Evolutionary conservation across 352 stramenopile genomes (phyloP).

Genomic region (Pythium oligandrum): DNA sequence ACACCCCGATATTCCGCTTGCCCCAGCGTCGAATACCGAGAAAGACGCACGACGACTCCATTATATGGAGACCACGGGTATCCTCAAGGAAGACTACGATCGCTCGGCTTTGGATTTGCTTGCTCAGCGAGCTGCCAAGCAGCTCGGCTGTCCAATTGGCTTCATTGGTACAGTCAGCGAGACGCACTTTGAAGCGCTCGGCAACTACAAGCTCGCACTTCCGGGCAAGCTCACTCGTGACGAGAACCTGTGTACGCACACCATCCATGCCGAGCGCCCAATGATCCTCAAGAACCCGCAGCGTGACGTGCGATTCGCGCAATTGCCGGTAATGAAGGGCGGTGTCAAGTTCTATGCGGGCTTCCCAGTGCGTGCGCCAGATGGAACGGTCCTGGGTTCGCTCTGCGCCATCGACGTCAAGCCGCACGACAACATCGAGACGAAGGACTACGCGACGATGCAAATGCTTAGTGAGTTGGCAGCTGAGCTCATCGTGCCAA

Average conservation of each 20-base stretch:
- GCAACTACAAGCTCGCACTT: constrained; percentile 33
- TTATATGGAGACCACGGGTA: constrained; percentile 38
- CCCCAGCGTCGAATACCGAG: constrained; percentile 25
- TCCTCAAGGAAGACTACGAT: constrained; percentile 39
- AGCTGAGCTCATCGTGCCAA: constrained; percentile 30
- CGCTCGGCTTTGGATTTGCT: constrained; percentile 46
- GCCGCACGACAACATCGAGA: constrained; percentile 53
- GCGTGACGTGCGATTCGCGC: constrained; percentile 55
- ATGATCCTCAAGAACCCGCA: constrained; percentile 60
- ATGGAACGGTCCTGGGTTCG: constrained; percentile 38
- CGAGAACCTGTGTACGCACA: constrained; percentile 55
- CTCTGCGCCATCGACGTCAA: constrained; percentile 35
- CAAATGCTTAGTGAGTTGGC: constrained; percentile 47
- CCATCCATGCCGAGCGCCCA: constrained; percentile 51
- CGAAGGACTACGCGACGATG: constrained; percentile 71
- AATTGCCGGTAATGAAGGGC: constrained; percentile 35
- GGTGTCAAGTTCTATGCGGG: constrained; percentile 61
- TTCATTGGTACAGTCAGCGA: constrained; percentile 56
- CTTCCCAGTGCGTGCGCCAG: constrained; percentile 45
- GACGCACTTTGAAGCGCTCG: constrained; percentile 41
- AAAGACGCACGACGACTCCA: constrained; percentile 42
- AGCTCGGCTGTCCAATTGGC: constrained; percentile 47
- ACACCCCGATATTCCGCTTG: constrained; percentile 37
- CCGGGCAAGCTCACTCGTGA: constrained; percentile 30
- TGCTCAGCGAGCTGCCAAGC: constrained; percentile 42